Conservation (phyloP, 2,329 filamentous ascomycete genomes). For the Trichoderma afroharzianum region DNA sequence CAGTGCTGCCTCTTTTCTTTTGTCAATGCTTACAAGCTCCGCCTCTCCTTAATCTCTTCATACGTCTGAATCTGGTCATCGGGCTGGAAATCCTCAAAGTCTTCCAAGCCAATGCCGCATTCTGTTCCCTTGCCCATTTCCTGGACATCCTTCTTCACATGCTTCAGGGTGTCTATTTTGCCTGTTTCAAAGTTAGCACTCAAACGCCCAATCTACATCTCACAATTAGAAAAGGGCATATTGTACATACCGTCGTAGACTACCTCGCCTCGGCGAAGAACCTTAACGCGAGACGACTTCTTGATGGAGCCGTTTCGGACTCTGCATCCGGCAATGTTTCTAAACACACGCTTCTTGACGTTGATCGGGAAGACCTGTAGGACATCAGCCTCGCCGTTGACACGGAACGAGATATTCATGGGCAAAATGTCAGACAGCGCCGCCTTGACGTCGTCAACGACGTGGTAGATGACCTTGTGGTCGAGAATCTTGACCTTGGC, state of each 20-base stretch:
- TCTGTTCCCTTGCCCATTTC: constrained; percentile 93
- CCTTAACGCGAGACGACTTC: constrained; percentile 61
- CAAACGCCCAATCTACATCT: not conserved
- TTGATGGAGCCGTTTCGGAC: constrained; percentile 76
- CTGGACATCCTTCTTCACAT: constrained; percentile 84
- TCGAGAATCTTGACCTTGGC: constrained; percentile 75
- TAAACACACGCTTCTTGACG: constrained; percentile 64
- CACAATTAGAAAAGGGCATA: not conserved
- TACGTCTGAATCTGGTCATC: constrained; percentile 89
- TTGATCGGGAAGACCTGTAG: constrained; percentile 81
- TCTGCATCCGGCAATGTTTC: constrained; percentile 81
- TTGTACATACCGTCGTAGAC: constrained; percentile 75
- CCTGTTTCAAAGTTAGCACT: constrained; percentile 47
- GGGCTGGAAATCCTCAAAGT: constrained; percentile 71
- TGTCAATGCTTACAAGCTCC: constrained; percentile 42
- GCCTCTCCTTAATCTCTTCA: constrained; percentile 72
- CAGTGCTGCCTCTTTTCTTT: not conserved
- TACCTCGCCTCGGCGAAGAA: constrained; percentile 66
- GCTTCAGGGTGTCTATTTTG: constrained; percentile 75
- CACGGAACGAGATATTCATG: constrained; percentile 62
- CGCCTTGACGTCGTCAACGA: constrained; percentile 68
- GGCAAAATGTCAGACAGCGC: constrained; percentile 67
- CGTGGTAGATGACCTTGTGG: constrained; percentile 80
- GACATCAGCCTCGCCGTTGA: constrained; percentile 85
- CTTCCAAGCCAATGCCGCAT: constrained; percentile 82